These are phyloP conservation scores for Moniliella sp. DNA, from an alignment of 1,284 basidiomycete genomes.

Conservation along the genomic window DNA sequence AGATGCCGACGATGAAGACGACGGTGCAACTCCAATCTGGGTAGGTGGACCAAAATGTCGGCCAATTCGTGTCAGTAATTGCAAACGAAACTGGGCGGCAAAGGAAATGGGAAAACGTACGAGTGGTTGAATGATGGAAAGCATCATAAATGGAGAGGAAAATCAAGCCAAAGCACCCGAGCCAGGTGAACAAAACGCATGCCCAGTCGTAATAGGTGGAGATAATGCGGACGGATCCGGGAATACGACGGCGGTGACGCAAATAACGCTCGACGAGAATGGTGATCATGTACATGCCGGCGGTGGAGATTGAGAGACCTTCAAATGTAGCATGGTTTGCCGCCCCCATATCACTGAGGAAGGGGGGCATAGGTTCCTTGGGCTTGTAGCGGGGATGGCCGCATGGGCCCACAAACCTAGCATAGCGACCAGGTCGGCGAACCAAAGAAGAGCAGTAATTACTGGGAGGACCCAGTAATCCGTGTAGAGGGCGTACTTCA, in stretches of 20 bases:
- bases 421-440: conserved; percentile 8
- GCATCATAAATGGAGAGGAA: conserved; percentile 35
- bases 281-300: conserved; percentile 30
- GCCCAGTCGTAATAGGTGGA: conserved; percentile 35
- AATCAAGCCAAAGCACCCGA: conserved; percentile 36
- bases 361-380: conserved; percentile 35
- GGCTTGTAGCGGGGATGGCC: conserved; percentile 33
- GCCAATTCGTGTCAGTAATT: too few species aligned
- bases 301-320: conserved; percentile 13
- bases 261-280: conserved; percentile 38
- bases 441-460: conserved; percentile 1
- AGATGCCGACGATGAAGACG: conserved; percentile 38
- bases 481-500: too few species aligned
- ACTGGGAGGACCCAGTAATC: conserved; percentile 1
- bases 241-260: conserved; percentile 38
- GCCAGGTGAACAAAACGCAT: conserved; percentile 36
- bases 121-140: conserved; percentile 36
- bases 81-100: too few species aligned
- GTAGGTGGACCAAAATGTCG: too few species aligned
- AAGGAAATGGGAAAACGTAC: too few species aligned
- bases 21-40: conserved; percentile 39
- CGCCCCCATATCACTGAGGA: conserved; percentile 38
- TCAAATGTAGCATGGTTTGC: conserved; percentile 24
- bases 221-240: conserved; percentile 35
- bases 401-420: conserved; percentile 35